Percentiles rank a stretch among this genome's conserved stretches.
Conservation (phyloP, 164 flowering plant genomes). For the Warburgia ugandensis region DNA sequence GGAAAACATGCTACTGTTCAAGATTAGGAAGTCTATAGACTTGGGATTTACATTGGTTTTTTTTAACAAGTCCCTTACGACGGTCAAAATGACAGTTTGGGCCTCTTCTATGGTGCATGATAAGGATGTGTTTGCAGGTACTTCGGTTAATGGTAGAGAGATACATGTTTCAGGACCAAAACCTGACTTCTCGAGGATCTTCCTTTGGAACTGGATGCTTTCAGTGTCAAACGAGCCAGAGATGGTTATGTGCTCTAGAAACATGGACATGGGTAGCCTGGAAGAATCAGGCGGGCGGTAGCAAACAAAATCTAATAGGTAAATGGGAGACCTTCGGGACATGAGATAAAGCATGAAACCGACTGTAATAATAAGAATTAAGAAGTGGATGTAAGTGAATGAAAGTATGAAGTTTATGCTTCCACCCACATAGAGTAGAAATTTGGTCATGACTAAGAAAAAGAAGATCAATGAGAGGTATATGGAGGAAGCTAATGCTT, state of each 20-base stretch:
- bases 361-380: background rate
- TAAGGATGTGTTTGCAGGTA: no score
- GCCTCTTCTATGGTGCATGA: no score
- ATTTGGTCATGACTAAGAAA: background rate
- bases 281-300: constrained; percentile 19
- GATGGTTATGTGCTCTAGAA: constrained; percentile 15
- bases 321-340: constrained; percentile 5
- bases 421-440: background rate
- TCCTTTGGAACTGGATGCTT: constrained; percentile 20
- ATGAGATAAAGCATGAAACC: background rate
- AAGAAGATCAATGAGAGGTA: no score
- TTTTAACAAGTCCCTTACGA: constrained; percentile 15
- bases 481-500: no score
- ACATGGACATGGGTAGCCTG: constrained; percentile 20
- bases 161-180: constrained; percentile 23
- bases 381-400: background rate
- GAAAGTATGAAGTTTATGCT: background rate
- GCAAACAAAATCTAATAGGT: constrained; percentile 23
- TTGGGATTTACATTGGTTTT: constrained; percentile 16
- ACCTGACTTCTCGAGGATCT: constrained; percentile 26
- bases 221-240: constrained; percentile 2
- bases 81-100: constrained; percentile 13
- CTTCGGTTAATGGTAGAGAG: no score
- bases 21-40: constrained; percentile 23
- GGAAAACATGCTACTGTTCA: constrained; percentile 15